These are phyloP conservation scores for Leccinum arenicola DNA, from an alignment of 768 basidiomycete genomes.

Conservation along the genomic window DNA sequence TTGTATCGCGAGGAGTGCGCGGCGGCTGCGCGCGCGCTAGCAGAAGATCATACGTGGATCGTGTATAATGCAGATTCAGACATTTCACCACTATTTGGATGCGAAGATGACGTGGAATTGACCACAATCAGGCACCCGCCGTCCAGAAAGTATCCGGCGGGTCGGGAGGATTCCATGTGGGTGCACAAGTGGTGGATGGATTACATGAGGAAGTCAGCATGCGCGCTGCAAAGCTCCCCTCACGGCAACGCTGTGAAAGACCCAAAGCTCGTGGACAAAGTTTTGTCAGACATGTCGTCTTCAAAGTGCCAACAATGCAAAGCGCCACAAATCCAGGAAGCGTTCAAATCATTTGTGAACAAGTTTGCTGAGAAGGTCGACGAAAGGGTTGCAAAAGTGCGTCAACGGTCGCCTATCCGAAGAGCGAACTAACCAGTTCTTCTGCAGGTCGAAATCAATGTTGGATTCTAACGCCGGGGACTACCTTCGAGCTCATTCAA, in stretches of 20 bases:
- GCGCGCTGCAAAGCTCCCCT: slow-evolving; percentile 2
- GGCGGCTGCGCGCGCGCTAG: not conserved
- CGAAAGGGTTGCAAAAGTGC: slow-evolving; percentile 5
- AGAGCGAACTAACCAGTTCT: not conserved
- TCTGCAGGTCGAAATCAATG: slow-evolving; percentile 12
- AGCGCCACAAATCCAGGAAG: not conserved
- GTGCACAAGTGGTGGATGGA: slow-evolving; percentile 16
- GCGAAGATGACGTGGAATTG: not conserved
- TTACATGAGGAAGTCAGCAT: slow-evolving; percentile 14
- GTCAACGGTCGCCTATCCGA: not conserved
- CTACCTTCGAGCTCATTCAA: not conserved
- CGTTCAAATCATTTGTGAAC: slow-evolving; percentile 11
- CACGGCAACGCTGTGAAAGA: slow-evolving; percentile 2
- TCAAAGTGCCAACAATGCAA: slow-evolving; percentile 5
- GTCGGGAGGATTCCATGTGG: not conserved
- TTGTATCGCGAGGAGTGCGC: slow-evolving; percentile 10
- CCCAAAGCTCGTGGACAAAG: not conserved
- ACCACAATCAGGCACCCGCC: not conserved
- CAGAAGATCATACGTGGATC: slow-evolving; percentile 12
- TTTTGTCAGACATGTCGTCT: not conserved
- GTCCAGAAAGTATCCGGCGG: slow-evolving; percentile 2
- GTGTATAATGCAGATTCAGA: too few relatives aligned
- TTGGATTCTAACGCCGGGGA: not conserved
- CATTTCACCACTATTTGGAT: not conserved
- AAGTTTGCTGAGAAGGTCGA: slow-evolving; percentile 9